Evolutionary conservation across 163 green algal genomes (phyloP), one percentile per base, ranked within the genome.

Genomic region (Scenedesmus sp.): DNA sequence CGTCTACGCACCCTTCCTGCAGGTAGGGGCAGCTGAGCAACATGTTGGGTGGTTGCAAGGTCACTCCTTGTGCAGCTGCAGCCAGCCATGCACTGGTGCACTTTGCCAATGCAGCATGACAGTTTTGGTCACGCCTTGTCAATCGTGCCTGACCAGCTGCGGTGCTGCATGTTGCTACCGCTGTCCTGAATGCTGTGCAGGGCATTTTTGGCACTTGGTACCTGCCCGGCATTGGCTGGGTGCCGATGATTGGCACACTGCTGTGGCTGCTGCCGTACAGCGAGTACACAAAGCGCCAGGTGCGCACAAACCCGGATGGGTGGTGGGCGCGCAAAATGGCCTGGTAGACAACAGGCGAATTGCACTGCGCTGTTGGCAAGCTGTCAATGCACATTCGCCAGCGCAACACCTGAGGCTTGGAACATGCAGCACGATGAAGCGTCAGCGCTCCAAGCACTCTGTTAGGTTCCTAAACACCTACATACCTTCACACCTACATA

Each of bases 321-420:
- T 93, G 90, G 90, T 93, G 90, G 90, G 90, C 90, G 24, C 80
- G 61, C 53, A 46, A 88, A 16, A 85, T 93, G 56, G 72, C 76
- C 24, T 93, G 90, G 90, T 93, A 76, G 80, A 70, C 65, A 40
- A 37, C 30, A 37, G 1, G 56, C 56, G 22, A 22, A n/a, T 1
- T 70, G 1, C 1, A 22, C 30, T n/a, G 56, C 20, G 65, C 59
- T 6, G 5, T 26, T 0, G 30, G 65, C 7, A 76, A 76, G 65
- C 49, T 12, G 10, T 56, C 49, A 56, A 56, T 56, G 49, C 49
- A 56, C 49, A 56, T 56, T n/a, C n/a, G n/a, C n/a, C n/a, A n/a
- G n/a, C n/a, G n/a, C n/a, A n/a, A n/a, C n/a, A n/a, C n/a, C n/a
- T n/a, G n/a, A n/a, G n/a, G n/a, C n/a, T n/a, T n/a, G n/a, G n/a